phyloP scores from a whole-genome alignment of 129 eudicot genomes.

The Flaveria robusta region DNA sequence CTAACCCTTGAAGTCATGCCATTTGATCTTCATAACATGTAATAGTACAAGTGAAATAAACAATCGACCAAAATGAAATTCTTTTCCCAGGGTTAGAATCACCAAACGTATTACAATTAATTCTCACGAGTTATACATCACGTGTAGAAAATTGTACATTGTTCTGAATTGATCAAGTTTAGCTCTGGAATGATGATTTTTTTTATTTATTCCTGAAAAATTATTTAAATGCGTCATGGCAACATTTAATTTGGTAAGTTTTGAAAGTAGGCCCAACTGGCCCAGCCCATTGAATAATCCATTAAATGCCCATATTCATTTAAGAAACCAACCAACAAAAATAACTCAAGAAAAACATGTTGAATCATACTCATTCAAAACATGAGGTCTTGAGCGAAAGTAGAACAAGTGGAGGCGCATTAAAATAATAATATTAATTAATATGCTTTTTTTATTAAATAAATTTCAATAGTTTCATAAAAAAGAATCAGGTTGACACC shows the following conservation, averaged over 20 bases:
- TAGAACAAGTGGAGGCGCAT: conserved; percentile 5
- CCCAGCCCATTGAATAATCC: conserved; percentile 36
- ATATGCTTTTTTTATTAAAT: too few species aligned
- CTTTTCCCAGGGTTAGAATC: not conserved
- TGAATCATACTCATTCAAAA: conserved; percentile 26
- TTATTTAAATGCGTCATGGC: too few species aligned
- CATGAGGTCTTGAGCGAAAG: conserved; percentile 13
- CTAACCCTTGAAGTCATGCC: conserved; percentile 1
- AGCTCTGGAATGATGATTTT: not conserved
- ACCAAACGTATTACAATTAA: not conserved
- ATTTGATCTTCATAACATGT: not conserved
- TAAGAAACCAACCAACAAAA: conserved; percentile 24
- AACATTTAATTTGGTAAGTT: too few species aligned
- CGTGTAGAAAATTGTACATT: not conserved
- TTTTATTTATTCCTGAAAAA: not conserved
- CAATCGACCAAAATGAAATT: not conserved
- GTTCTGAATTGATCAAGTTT: not conserved
- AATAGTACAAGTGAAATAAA: not conserved
- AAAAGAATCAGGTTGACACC: not conserved
- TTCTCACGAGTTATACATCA: not conserved
- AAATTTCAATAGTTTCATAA: too few species aligned
- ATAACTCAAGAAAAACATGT: conserved; percentile 24
- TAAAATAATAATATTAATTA: conserved; percentile 1
- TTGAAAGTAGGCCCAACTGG: conserved; percentile 32
- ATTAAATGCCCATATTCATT: conserved; percentile 26